Conservation (phyloP, 1,284 basidiomycete genomes). For the Puccinia horiana region DNA sequence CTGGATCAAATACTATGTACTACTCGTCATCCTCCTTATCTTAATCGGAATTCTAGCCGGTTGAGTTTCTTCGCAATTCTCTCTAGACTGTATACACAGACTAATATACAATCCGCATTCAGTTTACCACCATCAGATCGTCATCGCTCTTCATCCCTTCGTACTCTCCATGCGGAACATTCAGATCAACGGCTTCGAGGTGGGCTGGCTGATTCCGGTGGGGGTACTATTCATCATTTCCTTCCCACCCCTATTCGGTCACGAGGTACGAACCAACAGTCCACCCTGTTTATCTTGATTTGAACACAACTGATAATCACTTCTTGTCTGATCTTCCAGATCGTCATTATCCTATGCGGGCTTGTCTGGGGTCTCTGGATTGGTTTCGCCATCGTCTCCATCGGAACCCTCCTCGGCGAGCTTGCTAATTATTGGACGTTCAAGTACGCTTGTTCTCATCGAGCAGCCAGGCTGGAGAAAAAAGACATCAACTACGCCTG, state of each 20-base stretch:
- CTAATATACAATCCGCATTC: not conserved
- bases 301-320: not conserved
- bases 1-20: slow-evolving; percentile 35
- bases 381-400: slow-evolving; percentile 58
- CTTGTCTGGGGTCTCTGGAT: slow-evolving; percentile 59
- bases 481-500: slow-evolving; percentile 59
- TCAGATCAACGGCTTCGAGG: slow-evolving; percentile 35
- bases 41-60: not conserved
- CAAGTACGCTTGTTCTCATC: slow-evolving; percentile 57
- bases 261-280: slow-evolving; percentile 51
- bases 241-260: slow-evolving; percentile 60
- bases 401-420: slow-evolving; percentile 57
- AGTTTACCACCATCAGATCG: slow-evolving; percentile 42
- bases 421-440: slow-evolving; percentile 57
- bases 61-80: not conserved
- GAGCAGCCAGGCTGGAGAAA: slow-evolving; percentile 57
- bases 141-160: slow-evolving; percentile 13
- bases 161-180: slow-evolving; percentile 17
- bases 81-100: not conserved
- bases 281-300: not conserved
- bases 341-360: slow-evolving; percentile 57
- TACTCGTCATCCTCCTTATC: not conserved
- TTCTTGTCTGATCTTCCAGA: slow-evolving; percentile 52
- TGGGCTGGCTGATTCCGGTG: slow-evolving; percentile 58
- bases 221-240: slow-evolving; percentile 59